phyloP scores from a whole-genome alignment of 2,329 filamentous ascomycete genomes.

The Monosporascus cannonballus region DNA sequence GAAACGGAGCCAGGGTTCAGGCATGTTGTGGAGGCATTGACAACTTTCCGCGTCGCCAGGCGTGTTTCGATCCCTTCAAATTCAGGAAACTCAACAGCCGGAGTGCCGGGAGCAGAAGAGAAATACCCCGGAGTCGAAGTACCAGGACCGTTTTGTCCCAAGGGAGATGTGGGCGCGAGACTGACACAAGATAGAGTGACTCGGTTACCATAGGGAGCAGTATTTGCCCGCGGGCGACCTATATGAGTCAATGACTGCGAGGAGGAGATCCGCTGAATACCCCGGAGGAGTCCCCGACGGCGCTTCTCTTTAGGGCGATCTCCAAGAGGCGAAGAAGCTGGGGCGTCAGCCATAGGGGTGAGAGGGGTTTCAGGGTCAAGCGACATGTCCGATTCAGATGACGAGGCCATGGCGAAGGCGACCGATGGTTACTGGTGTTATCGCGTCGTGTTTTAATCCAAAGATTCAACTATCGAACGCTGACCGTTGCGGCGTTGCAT shows the following conservation, averaged over 20 bases:
- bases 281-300: slow-evolving; percentile 63
- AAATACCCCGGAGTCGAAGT: slow-evolving; percentile 25
- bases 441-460: neutral
- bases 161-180: slow-evolving; percentile 38
- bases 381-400: neutral
- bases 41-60: slow-evolving; percentile 50
- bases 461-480: neutral
- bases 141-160: slow-evolving; percentile 28
- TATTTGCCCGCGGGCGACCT: slow-evolving; percentile 59
- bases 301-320: slow-evolving; percentile 55
- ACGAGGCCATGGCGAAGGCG: neutral
- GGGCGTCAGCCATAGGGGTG: neutral
- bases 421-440: neutral
- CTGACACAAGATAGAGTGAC: slow-evolving; percentile 50
- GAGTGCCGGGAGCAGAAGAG: slow-evolving; percentile 32
- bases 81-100: slow-evolving; percentile 33
- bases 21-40: slow-evolving; percentile 35
- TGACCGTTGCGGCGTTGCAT: no score
- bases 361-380: neutral
- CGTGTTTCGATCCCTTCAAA: slow-evolving; percentile 38
- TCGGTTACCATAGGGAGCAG: slow-evolving; percentile 58
- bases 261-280: slow-evolving; percentile 76
- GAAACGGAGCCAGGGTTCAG: slow-evolving; percentile 46
- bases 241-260: slow-evolving; percentile 64
- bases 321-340: slow-evolving; percentile 13